Conservation (phyloP, 1,284 basidiomycete species). For the Puccinia brachypodii region DNA sequence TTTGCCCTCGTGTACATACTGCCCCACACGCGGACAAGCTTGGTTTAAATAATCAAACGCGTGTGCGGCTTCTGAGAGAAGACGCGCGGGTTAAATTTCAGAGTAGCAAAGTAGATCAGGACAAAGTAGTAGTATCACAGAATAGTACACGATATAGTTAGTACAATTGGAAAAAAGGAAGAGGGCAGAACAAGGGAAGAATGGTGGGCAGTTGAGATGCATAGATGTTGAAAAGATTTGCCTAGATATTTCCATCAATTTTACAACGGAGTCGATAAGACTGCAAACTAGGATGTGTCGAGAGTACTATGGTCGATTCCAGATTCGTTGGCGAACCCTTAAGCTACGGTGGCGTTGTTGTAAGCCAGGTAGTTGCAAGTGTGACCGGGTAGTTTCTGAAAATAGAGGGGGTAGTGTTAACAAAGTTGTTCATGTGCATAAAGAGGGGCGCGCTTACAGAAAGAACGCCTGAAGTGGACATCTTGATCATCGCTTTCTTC, state of each 20-base stretch:
- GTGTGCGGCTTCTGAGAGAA: no score
- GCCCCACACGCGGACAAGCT: no score
- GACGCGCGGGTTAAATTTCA: not conserved
- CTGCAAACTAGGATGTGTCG: not conserved
- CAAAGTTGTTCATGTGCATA: not conserved
- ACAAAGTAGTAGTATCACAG: not conserved
- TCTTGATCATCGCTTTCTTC: slow-evolving; percentile 69
- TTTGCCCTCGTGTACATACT: no score
- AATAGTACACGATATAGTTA: not conserved
- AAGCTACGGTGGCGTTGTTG: slow-evolving; percentile 71
- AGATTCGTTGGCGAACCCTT: not conserved
- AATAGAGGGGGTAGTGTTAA: not conserved
- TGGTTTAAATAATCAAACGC: not conserved
- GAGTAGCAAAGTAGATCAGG: not conserved
- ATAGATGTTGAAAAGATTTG: not conserved
- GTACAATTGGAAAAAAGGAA: slow-evolving; percentile 6
- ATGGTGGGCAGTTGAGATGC: not conserved
- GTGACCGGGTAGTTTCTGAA: slow-evolving; percentile 61
- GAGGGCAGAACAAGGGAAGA: not conserved
- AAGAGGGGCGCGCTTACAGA: slow-evolving; percentile 43
- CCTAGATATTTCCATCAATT: not conserved
- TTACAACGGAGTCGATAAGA: not conserved
- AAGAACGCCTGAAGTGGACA: slow-evolving; percentile 66
- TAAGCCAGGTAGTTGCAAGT: slow-evolving; percentile 74
- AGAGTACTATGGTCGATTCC: no score